A percentile compares a stretch with the other conserved stretches of the same genome.
Conservation (phyloP, 805 yeast species). For the Brettanomyces bruxellensis region DNA sequence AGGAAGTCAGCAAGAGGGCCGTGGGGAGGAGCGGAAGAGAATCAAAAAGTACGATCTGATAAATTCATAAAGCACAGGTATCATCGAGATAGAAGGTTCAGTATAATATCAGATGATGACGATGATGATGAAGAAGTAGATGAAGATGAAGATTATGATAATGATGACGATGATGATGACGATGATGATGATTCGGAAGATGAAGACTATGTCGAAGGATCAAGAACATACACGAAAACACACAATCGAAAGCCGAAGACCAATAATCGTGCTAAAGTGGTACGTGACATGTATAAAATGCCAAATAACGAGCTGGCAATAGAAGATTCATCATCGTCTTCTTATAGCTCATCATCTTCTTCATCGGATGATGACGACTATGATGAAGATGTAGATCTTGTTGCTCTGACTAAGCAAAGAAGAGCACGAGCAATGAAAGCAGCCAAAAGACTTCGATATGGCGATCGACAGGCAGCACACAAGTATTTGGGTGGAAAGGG, state of each 20-base stretch:
- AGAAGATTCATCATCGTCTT: too few relatives aligned
- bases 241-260: too few relatives aligned
- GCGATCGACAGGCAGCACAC: background rate
- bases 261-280: too few relatives aligned
- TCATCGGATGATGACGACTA: constrained; percentile 46
- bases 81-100: constrained; percentile 15
- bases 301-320: too few relatives aligned
- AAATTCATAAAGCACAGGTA: too few relatives aligned
- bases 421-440: constrained; percentile 49
- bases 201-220: background rate
- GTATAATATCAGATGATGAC: constrained; percentile 17
- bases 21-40: background rate
- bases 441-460: constrained; percentile 16
- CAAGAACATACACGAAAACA: constrained; percentile 18
- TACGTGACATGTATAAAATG: too few relatives aligned
- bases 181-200: constrained; percentile 18
- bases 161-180: constrained; percentile 18
- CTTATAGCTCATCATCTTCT: constrained; percentile 10
- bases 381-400: constrained; percentile 59
- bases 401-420: constrained; percentile 59
- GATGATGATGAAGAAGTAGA: constrained; percentile 4
- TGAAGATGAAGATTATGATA: constrained; percentile 18
- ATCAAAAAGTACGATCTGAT: too few relatives aligned
- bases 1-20: background rate
- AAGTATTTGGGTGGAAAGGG: background rate